Evolutionary conservation across 306 rosid genomes (phyloP).

Genomic region (Medicago lupulina): DNA sequence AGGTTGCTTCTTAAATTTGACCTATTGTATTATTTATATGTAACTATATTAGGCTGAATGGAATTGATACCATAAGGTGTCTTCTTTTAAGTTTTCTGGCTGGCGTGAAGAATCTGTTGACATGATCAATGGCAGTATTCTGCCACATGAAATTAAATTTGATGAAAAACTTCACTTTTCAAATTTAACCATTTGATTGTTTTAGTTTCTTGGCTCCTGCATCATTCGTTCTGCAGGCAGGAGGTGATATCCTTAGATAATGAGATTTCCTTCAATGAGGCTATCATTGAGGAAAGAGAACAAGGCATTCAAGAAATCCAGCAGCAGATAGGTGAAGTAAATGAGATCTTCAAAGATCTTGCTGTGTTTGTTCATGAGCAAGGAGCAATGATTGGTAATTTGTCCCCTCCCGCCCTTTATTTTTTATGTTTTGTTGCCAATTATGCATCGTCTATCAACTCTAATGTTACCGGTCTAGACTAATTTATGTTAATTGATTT

Average conservation of each 20-base stretch:
- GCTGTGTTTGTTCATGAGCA: slow-evolving; percentile 95
- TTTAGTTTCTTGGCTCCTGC: slow-evolving; percentile 35
- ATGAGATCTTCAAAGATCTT: slow-evolving; percentile 94
- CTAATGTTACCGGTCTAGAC: slow-evolving; percentile 9
- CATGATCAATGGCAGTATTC: slow-evolving; percentile 12
- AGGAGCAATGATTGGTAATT: slow-evolving; percentile 86
- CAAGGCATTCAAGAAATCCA: slow-evolving; percentile 98
- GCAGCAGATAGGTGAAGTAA: slow-evolving; percentile 95
- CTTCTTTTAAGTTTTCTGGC: background rate
- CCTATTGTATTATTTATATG: background rate
- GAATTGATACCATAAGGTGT: slow-evolving; percentile 19
- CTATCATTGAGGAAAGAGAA: slow-evolving; percentile 95
- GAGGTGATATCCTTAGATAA: slow-evolving; percentile 86
- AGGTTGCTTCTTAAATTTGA: slow-evolving; percentile 1
- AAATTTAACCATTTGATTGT: slow-evolving; percentile 15
- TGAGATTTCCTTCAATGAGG: slow-evolving; percentile 94
- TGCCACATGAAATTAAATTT: slow-evolving; percentile 12
- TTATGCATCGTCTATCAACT: slow-evolving; percentile 4
- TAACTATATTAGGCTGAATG: slow-evolving; percentile 10
- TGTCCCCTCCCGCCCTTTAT: background rate
- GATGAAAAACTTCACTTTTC: slow-evolving; percentile 28
- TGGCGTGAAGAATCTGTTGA: background rate
- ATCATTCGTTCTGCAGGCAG: slow-evolving; percentile 66
- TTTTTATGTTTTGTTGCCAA: background rate
- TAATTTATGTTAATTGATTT: slow-evolving; percentile 4